Base-by-base conservation (phyloP, 257 asterid genomes). In the Capsicum baccatum region DNA sequence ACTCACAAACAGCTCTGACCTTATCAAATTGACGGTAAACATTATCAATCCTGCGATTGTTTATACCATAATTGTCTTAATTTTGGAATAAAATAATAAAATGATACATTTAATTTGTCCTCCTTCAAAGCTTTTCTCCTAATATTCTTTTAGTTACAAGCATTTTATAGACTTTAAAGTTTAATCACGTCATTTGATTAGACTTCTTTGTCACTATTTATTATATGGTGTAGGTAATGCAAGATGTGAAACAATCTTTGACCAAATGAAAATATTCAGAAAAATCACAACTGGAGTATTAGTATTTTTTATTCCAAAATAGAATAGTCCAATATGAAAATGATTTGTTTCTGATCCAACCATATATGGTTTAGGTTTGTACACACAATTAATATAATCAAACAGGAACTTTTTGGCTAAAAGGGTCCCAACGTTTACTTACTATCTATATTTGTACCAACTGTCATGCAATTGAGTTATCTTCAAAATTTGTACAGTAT, bases 341-440 rank as follows among this genome's bases (percentile, higher is more conserved):
- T 52, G 64, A 52, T 74, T 19, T 76, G 2, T 76, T 52, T 76
- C 14, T 76, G 5, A 76, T 26, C 81, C 63, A 76, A 76, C 62
- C 63, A 76, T 52, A 52, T 52, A 26, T 26, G 60, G 80, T 19
- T 74, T 74, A 74, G 80, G 80, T 19, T 50, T 74, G 60, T 50
- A 50, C 60, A 50, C 60, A 74, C 44, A 74, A 6, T 74, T 50
- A 74, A 50, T 21, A 15, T 7, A 48, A 19, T 47, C 37, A 71
- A n/a, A 71, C 44, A 39, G 44, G 5, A 39, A 39, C 5, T 3
- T 16, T 44, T 5, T 47, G 39, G 59, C 21, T 12, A 19, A 74
- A 74, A 21, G 44, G 19, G 60, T 35, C 44, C 80, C n/a, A 39
- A 35, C 42, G 4, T 52, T 52, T 13, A 76, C 81, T 52, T 52